phyloP scores from a whole-genome alignment of 768 basidiomycete genomes.

The Cystobasidium onofrii region DNA sequence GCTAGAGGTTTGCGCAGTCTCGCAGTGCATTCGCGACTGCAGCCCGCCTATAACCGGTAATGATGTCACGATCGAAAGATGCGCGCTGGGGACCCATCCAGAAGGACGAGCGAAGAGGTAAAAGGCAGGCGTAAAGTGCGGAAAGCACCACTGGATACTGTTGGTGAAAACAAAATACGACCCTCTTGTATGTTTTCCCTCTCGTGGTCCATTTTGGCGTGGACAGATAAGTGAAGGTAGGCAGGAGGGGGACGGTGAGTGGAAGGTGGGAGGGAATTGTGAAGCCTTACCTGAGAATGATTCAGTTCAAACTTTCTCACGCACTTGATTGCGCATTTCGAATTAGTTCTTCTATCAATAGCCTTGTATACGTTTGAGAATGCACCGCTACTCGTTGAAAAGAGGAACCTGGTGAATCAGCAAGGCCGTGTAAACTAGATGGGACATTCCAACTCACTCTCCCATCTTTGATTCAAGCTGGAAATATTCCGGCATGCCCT shows the following conservation, averaged over 20 bases:
- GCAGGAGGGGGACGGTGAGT: conserved; percentile 7
- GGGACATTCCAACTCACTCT: conserved; percentile 27
- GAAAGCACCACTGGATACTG: not conserved
- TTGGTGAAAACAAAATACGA: conserved; percentile 5
- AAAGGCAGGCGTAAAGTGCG: conserved; percentile 19
- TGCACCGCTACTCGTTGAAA: conserved; percentile 53
- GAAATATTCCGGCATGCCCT: conserved; percentile 31
- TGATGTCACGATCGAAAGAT: conserved; percentile 19
- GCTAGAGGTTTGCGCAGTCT: too few relatives aligned
- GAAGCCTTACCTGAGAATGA: conserved; percentile 70
- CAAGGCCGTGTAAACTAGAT: not conserved
- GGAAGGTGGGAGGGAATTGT: not conserved
- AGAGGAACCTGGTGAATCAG: not conserved
- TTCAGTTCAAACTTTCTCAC: conserved; percentile 89
- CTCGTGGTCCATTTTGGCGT: too few relatives aligned
- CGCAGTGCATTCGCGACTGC: too few relatives aligned
- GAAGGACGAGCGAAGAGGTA: too few relatives aligned
- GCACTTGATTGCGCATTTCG: conserved; percentile 67
- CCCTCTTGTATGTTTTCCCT: too few relatives aligned
- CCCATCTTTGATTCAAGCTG: conserved; percentile 34
- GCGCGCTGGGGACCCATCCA: too few relatives aligned
- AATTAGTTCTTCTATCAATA: conserved; percentile 59
- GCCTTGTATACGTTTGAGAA: conserved; percentile 99
- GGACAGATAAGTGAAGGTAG: not conserved
- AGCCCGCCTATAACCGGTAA: not conserved